Evolutionary conservation across 805 yeast genomes (phyloP), one percentile per base, ranked within the genome.

Genomic region (Lachancea nothofagi): DNA sequence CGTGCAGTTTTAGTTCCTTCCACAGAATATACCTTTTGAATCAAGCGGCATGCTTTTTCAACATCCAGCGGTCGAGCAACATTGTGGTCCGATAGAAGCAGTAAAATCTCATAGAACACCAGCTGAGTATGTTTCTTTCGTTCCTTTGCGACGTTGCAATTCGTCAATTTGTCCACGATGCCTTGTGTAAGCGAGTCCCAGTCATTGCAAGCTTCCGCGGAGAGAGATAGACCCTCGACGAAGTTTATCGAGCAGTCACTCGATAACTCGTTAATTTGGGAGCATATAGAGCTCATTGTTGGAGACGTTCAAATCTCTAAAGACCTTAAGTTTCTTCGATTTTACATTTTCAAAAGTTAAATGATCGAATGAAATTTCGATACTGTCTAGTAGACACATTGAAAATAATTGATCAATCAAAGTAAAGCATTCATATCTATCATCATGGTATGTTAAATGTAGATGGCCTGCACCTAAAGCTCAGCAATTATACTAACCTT

Each of bases 131-230:
- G 20, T n/a, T 43, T 36, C 22, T 41, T 43, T 33, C 46, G 48
- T 7, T 50, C 54, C 10, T 42, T 43, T 17, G 41, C 33, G 19
- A 40, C 40, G 20, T 52, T 70, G 1, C 68, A 66, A 36, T 50
- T 74, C 5, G 64, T 83, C 43, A 72, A 72, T 42, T 54, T 19
- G 13, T 19, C 31, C 9, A 28, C 7, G 4, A 28, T 9, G n/a
- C 38, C 39, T 8, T 37, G 38, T 17, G 40, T 34, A 17, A 34
- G 42, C 8, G 40, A 20, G 7, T 44, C 17, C 53, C 56, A 49
- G 29, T 51, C 40, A 8, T n/a, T 17, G 12, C 14, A 14, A 17
- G 12, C 26, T 13, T 2, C 14, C 9, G 18, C 83, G 26, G 65
- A 65, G 1, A 68, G 66, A 26, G 62, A 65, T 38, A 68, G 59